A percentile compares a stretch with the other conserved stretches of the same genome.
These are phyloP conservation scores for Vararia minispora DNA, from an alignment of 768 basidiomycete species.

Conservation along the genomic window DNA sequence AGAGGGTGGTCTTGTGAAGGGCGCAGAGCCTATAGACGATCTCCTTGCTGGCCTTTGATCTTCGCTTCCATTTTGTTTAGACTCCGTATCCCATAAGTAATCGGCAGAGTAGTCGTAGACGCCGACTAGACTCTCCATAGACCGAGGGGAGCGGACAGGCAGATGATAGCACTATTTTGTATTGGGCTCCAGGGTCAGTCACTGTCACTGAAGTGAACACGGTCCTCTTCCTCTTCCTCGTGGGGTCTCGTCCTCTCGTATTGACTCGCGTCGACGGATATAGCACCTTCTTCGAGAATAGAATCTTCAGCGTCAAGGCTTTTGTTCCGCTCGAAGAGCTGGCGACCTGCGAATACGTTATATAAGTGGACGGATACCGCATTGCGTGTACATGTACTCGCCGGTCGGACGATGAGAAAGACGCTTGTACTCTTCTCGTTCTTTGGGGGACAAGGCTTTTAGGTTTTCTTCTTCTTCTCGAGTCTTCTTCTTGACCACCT, in stretches of 20 bases:
- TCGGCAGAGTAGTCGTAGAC: too few relatives aligned
- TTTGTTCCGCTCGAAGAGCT: constrained; percentile 80
- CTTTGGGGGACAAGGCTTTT: constrained; percentile 61
- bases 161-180: too few relatives aligned
- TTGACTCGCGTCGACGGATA: constrained; percentile 82
- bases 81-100: too few relatives aligned
- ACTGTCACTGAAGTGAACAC: constrained; percentile 76
- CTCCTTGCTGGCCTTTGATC: constrained; percentile 9
- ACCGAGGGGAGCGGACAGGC: too few relatives aligned
- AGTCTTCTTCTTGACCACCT: constrained; percentile 43
- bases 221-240: constrained; percentile 56
- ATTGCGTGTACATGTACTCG: constrained; percentile 23
- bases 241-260: constrained; percentile 56
- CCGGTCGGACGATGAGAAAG: constrained; percentile 54
- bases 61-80: constrained; percentile 5
- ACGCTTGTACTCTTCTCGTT: constrained; percentile 76
- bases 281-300: constrained; percentile 74
- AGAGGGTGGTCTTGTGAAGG: constrained; percentile 27
- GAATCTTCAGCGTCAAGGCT: constrained; percentile 66
- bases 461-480: constrained; percentile 73
- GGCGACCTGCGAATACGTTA: constrained; percentile 51
- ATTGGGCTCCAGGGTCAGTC: too few relatives aligned
- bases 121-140: too few relatives aligned
- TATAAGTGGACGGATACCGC: constrained; percentile 5
- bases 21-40: constrained; percentile 4